Base-by-base conservation (phyloP, 2,329 filamentous ascomycete genomes). In the Venturia asperata region DNA sequence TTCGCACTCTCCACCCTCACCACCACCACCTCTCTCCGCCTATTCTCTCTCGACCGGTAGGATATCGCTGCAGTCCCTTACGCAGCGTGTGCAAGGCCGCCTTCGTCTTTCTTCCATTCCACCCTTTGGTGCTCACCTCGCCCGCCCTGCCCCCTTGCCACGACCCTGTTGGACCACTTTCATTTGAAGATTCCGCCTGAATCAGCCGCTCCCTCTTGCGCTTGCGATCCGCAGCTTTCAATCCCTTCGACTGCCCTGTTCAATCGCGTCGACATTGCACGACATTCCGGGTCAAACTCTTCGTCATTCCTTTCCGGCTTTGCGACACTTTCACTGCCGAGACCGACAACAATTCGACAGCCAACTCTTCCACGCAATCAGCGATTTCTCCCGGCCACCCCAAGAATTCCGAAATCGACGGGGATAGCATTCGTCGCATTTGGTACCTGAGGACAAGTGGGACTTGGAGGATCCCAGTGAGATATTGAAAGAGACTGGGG, bases 81-180 rank as follows among this genome's bases (percentile, higher is more conserved):
- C 47, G 52, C 52, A 58, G 52, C 52, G 52, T 58, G 52, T 58
- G 24, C 52, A 58, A 58, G 52, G 19, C 30, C 52, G 27, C 52
- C 52, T 58, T 15, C 52, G 52, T 58, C 52, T 58, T 34, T 58
- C 52, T 17, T 58, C 17, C 52, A 58, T 58, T 58, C 52, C 52
- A 58, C 52, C 52, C 52, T 58, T 39, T 58, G 17, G 52, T 58
- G 52, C 49, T 58, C 52, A 15, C 49, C 17, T 15, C 45, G 45
- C 21, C 30, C 49, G 52, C 52, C 37, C 52, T 21, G 49, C 49
- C 52, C 52, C 45, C 52, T 58, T 58, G 13, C 52, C 19, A 37
- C 52, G 52, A 58, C 52, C 52, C 52, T 58, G 52, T 4, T 58
- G 15, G 30, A 58, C 30, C 52, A 58, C 52, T 58, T 37, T 58